These are phyloP conservation scores for Ogataea populi-albae DNA, from an alignment of 805 yeast genomes.

Conservation along the genomic window DNA sequence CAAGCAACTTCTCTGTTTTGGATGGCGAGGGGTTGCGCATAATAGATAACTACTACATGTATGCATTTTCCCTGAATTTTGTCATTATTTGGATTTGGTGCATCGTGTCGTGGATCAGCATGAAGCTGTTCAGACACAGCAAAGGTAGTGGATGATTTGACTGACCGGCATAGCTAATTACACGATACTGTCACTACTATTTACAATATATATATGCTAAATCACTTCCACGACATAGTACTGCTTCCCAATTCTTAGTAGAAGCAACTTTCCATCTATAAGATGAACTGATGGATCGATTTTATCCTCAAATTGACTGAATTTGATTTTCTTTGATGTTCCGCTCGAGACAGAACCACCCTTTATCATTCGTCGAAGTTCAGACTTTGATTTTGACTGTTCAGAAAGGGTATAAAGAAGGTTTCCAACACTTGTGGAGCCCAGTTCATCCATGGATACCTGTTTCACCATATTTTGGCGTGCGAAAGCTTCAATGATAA, in stretches of 20 bases:
- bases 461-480: slow-evolving; percentile 52
- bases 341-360: slow-evolving; percentile 79
- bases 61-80: slow-evolving; percentile 30
- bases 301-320: slow-evolving; percentile 45
- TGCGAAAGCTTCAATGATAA: slow-evolving; percentile 53
- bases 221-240: slow-evolving; percentile 55
- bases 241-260: slow-evolving; percentile 74
- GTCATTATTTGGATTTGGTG: slow-evolving; percentile 64
- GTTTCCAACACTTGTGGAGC: slow-evolving; percentile 42
- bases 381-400: slow-evolving; percentile 42
- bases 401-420: slow-evolving; percentile 48
- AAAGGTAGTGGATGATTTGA: slow-evolving; percentile 48
- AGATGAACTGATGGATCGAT: slow-evolving; percentile 46
- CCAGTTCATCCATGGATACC: slow-evolving; percentile 33
- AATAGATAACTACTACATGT: slow-evolving; percentile 30
- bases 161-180: too few species aligned
- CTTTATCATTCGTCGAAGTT: slow-evolving; percentile 47
- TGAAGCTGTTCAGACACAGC: slow-evolving; percentile 78
- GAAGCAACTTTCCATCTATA: slow-evolving; percentile 56
- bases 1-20: slow-evolving; percentile 8
- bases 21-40: slow-evolving; percentile 19
- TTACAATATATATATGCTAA: slow-evolving; percentile 14
- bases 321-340: slow-evolving; percentile 45
- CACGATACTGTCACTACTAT: slow-evolving; percentile 4
- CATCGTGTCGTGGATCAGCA: slow-evolving; percentile 70